phyloP scores from a whole-genome alignment of 1,139 yeast genomes.

The Protomyces pachydermus region DNA sequence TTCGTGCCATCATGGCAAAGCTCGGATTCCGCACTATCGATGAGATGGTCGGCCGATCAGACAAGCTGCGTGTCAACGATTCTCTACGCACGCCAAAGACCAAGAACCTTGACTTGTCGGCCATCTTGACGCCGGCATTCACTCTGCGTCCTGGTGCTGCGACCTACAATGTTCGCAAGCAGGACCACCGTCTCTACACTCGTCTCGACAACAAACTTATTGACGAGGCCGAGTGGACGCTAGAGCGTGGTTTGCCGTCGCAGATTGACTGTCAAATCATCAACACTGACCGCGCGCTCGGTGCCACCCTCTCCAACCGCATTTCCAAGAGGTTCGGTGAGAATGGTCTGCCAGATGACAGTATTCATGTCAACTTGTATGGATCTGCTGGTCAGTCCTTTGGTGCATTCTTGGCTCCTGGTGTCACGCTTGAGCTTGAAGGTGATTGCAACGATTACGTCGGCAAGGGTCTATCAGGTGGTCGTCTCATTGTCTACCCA shows the following conservation, averaged over 20 bases:
- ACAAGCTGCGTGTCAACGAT: conserved; percentile 77
- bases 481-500: conserved; percentile 86
- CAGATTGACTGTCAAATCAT: conserved; percentile 87
- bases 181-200: conserved; percentile 88
- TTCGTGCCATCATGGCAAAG: conserved; percentile 86
- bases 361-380: conserved; percentile 81
- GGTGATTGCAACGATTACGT: conserved; percentile 98
- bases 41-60: conserved; percentile 98
- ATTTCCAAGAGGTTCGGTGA: conserved; percentile 92
- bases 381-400: conserved; percentile 99
- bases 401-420: conserved; percentile 95
- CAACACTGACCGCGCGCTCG: conserved; percentile 94
- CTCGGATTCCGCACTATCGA: conserved; percentile 92
- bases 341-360: conserved; percentile 88
- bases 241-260: conserved; percentile 91
- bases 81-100: conserved; percentile 84
- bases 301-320: conserved; percentile 89
- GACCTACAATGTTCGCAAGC: conserved; percentile 85
- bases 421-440: conserved; percentile 88
- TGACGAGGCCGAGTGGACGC: conserved; percentile 89
- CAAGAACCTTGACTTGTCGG: conserved; percentile 83
- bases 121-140: conserved; percentile 94
- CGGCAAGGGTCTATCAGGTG: conserved; percentile 96
- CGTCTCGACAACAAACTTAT: conserved; percentile 92
- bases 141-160: conserved; percentile 97